Evolutionary conservation across 1,139 yeast genomes (phyloP).

Genomic region (Pichia sp.): DNA sequence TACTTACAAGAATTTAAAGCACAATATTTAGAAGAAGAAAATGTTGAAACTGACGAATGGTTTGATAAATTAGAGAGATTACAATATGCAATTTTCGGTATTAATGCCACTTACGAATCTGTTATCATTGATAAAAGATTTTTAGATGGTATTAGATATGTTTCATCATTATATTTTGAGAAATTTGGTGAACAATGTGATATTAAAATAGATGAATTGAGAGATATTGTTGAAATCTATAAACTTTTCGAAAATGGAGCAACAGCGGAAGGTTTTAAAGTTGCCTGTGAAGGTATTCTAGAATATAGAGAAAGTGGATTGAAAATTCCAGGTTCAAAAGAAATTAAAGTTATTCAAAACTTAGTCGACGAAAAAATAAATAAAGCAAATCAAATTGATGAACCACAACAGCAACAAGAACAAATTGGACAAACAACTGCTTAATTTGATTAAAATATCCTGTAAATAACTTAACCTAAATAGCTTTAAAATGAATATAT

Average conservation of each 20-base stretch:
- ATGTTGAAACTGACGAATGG: slow-evolving; percentile 46
- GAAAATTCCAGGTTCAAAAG: slow-evolving; percentile 26
- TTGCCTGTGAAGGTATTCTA: slow-evolving; percentile 24
- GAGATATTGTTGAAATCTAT: slow-evolving; percentile 27
- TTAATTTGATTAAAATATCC: too few species aligned
- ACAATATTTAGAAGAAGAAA: slow-evolving; percentile 50
- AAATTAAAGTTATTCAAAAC: slow-evolving; percentile 26
- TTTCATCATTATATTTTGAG: slow-evolving; percentile 58
- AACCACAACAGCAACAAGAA: slow-evolving; percentile 2
- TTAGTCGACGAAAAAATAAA: slow-evolving; percentile 24
- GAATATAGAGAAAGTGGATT: slow-evolving; percentile 26
- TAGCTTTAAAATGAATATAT: too few species aligned
- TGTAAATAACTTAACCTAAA: too few species aligned
- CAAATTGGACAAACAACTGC: too few species aligned
- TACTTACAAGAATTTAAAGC: slow-evolving; percentile 51
- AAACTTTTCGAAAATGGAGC: slow-evolving; percentile 28
- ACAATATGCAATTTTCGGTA: slow-evolving; percentile 77
- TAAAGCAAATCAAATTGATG: slow-evolving; percentile 16
- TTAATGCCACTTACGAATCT: slow-evolving; percentile 27
- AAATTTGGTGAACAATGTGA: slow-evolving; percentile 29
- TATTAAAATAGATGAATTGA: slow-evolving; percentile 20
- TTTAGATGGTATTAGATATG: slow-evolving; percentile 56
- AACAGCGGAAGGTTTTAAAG: slow-evolving; percentile 25
- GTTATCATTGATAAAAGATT: slow-evolving; percentile 48
- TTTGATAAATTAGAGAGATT: slow-evolving; percentile 68